Evolutionary conservation across 306 rosid species (phyloP), one percentile per base, ranked within the genome.

Genomic region (Cucumis hystrix): DNA sequence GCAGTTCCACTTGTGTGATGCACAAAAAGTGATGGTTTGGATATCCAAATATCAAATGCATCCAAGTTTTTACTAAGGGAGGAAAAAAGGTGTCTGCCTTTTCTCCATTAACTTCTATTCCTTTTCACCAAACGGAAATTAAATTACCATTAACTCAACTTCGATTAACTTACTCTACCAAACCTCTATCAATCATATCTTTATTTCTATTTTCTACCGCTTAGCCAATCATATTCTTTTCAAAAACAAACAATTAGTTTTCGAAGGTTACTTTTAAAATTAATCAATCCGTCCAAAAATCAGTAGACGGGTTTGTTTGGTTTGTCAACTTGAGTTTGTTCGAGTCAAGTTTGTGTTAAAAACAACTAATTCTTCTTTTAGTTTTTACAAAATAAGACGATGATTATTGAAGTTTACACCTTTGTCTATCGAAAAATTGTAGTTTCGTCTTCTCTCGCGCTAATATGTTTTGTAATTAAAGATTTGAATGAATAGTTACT

Each of bases 1-100:
- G 20, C 25, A 37, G 6, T 65, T 65, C 72, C 72, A 65, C 69
- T 79, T 55, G 51, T 74, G 74, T 60, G 74, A 25, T 61, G 68
- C 37, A 64, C 80, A 67, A 81, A 79, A 66, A 47, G 37, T 65
- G 73, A 45, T 37, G 58, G 74, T 78, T 52, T 62, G 81, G 82
- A 72, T 78, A 52, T 54, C 79, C 72, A 82, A 73, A 77, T 62
- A 62, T 56, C 17, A 78, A 56, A 18, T 81, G 80, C 60, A 57
- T 76, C 62, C 51, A 66, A 66, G 52, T 40, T 30, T 74, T 80
- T 67, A 66, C 61, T 23, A 45, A 13, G 11, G 58, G 52, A 76
- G 45, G 56, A 0, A 28, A 13, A 66, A 66, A 33, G 70, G 25
- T 65, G 28, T 20, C 14, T 18, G 8, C 71, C 23, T 65, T 65